Conservation (phyloP, 805 yeast genomes). For the Barnettozyma populi region DNA sequence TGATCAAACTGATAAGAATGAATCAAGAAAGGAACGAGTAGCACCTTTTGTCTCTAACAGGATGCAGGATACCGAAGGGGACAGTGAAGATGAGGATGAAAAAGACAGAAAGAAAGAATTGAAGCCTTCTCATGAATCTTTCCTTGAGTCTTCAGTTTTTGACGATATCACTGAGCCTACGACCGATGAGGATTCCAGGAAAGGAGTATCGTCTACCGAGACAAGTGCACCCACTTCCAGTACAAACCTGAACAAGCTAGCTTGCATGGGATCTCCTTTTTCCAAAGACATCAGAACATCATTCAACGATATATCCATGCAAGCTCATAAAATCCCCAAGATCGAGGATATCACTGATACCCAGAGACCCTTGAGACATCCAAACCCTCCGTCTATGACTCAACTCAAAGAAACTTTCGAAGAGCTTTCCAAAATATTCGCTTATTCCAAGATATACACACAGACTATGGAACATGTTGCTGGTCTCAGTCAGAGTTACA, state of each 20-base stretch:
- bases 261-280: too few relatives aligned
- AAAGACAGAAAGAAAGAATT: neutral
- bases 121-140: neutral
- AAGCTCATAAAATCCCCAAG: neutral
- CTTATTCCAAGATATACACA: neutral
- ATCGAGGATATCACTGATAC: neutral
- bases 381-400: neutral
- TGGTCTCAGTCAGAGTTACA: neutral
- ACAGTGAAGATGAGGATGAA: neutral
- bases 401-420: neutral
- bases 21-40: neutral
- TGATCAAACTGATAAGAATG: neutral
- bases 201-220: neutral
- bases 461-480: neutral
- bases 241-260: too few relatives aligned
- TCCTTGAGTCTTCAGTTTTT: neutral
- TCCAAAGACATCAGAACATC: too few relatives aligned
- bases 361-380: neutral
- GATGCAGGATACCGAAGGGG: neutral
- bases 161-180: too few relatives aligned
- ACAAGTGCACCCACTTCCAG: neutral
- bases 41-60: neutral
- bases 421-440: slow-evolving; percentile 1
- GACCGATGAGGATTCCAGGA: too few relatives aligned
- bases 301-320: neutral